Percentiles rank a stretch among this genome's conserved stretches.
Evolutionary conservation across 1,284 basidiomycete genomes (phyloP).

Genomic region (Pascua sp.): DNA sequence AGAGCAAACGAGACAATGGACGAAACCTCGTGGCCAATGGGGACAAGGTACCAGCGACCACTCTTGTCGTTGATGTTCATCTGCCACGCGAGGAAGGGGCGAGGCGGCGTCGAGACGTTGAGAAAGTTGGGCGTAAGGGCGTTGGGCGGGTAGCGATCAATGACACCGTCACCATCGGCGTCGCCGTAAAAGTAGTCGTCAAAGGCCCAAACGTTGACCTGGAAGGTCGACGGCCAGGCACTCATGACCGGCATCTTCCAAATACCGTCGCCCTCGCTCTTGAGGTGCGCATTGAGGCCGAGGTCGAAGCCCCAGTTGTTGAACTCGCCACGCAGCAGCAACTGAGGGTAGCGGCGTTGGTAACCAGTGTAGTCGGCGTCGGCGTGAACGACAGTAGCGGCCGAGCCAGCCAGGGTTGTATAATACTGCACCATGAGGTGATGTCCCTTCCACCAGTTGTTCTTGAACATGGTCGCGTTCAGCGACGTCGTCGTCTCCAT

Average conservation of each 20-base stretch:
- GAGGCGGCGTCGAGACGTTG: constrained; percentile 66
- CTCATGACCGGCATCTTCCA: constrained; percentile 63
- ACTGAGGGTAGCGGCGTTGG: constrained; percentile 74
- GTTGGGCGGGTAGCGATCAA: constrained; percentile 86
- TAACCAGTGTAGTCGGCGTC: constrained; percentile 61
- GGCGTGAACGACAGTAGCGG: constrained; percentile 68
- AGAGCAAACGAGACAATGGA: constrained; percentile 81
- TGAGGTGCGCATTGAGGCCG: constrained; percentile 67
- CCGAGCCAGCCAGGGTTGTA: constrained; percentile 62
- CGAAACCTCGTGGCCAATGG: constrained; percentile 72
- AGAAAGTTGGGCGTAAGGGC: constrained; percentile 73
- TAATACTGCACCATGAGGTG: constrained; percentile 88
- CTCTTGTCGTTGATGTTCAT: constrained; percentile 71
- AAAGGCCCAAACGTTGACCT: constrained; percentile 81
- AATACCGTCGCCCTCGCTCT: constrained; percentile 57
- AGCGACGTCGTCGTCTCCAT: constrained; percentile 73
- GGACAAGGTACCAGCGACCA: constrained; percentile 70
- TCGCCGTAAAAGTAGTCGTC: constrained; percentile 90
- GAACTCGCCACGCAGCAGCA: constrained; percentile 79
- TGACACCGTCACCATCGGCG: constrained; percentile 73
- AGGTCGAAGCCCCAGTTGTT: constrained; percentile 86
- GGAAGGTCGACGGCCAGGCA: constrained; percentile 78
- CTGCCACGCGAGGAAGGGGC: constrained; percentile 73
- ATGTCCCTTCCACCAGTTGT: constrained; percentile 73
- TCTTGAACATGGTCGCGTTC: constrained; percentile 58